Evolutionary conservation across 129 eudicot species (phyloP), one percentile per base, ranked within the genome.

Genomic region (Escallonia herrerae): DNA sequence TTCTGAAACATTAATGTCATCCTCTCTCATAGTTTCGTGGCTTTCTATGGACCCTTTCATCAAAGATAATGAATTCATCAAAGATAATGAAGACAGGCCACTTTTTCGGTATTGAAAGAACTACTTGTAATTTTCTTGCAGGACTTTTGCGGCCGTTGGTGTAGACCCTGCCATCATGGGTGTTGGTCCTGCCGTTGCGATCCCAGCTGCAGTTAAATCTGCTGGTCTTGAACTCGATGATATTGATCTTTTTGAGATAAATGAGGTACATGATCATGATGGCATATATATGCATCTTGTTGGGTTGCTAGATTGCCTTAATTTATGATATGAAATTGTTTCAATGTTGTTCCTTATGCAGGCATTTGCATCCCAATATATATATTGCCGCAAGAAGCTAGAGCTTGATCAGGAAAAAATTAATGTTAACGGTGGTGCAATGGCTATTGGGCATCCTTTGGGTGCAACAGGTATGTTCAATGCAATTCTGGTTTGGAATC

Each of bases 381-480:
- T 89, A 3, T 89, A 94, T 72, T 89, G 99, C 76, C 87, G 77
- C 42, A 94, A 89, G 86, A 89, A 94, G 80, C 82, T 94, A 22
- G 90, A 77, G 64, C 79, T 89, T 15, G 95, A 94, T 43, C 97
- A 87, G 14, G 84, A 84, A 62, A 94, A 82, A 83, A 86, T 94
- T 66, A 89, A 94, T 76, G 99, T 94, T 8, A 89, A 89, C 70
- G 99, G 97, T 68, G 97, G 97, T 41, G 99, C 95, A 38, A 86
- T 89, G 90, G 97, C 99, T 10, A 72, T 94, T 43, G 99, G 97
- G 39, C 97, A 94, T 87, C 99, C 99, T 72, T 74, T 94, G 75
- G 99, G 99, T 55, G 95, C 90, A 76, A 89, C 97, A 77, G 99
- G 95, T 89, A 76, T 44, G 37, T 44, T 33, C 8, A 57, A 53